Percentiles rank a stretch among this genome's conserved stretches.
Conservation (phyloP, 495 filamentous ascomycete species). For the Talaromyces ruber region DNA sequence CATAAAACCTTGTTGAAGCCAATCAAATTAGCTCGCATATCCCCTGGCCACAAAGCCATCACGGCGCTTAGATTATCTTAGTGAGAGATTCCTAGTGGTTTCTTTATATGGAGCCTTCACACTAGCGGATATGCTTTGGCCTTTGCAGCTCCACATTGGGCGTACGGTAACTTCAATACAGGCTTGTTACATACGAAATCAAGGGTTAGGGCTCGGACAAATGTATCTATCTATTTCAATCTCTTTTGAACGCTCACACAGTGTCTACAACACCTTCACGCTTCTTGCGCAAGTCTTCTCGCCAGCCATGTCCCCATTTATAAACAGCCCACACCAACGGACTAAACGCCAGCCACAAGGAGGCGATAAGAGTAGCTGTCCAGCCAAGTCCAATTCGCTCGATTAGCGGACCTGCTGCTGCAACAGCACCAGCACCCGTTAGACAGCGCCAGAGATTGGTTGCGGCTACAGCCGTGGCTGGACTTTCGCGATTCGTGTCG, state of each 20-base stretch:
- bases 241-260: no score
- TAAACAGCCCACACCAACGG: conserved; percentile 12
- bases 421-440: conserved; percentile 55
- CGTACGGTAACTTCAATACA: neutral
- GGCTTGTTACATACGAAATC: neutral
- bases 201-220: neutral
- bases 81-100: neutral
- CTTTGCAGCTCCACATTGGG: neutral
- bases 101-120: neutral
- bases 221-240: neutral
- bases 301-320: conserved; percentile 3
- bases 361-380: conserved; percentile 31
- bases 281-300: neutral
- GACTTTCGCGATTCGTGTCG: conserved; percentile 44
- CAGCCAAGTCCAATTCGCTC: conserved; percentile 45
- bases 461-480: conserved; percentile 57
- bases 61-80: neutral
- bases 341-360: conserved; percentile 12
- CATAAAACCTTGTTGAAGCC: neutral
- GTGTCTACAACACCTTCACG: no score
- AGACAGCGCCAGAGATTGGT: conserved; percentile 63
- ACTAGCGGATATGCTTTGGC: neutral
- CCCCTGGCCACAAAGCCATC: neutral
- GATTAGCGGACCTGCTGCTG: conserved; percentile 51
- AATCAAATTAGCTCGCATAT: neutral